Conservation (phyloP, 768 basidiomycete species). For the Leccinum ochraceum region DNA sequence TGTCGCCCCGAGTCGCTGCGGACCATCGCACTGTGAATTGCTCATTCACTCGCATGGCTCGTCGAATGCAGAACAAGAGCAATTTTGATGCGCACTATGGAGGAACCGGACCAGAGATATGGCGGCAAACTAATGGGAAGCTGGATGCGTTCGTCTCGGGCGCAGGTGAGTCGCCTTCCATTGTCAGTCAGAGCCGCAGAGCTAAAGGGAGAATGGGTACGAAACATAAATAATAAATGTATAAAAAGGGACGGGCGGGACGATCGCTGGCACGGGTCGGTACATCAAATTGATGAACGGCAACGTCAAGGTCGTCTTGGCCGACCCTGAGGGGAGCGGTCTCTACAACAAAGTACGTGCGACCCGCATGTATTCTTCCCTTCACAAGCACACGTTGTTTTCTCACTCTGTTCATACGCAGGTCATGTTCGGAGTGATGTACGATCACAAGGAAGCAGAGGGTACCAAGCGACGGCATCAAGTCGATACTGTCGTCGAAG, state of each 20-base stretch:
- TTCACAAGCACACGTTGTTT: background rate
- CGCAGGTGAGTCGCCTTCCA: slow-evolving; percentile 54
- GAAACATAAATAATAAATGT: background rate
- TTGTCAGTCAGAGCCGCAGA: background rate
- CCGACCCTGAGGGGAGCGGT: slow-evolving; percentile 94
- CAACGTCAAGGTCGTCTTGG: slow-evolving; percentile 66
- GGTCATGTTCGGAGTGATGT: slow-evolving; percentile 95
- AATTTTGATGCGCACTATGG: slow-evolving; percentile 88
- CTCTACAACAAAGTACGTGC: slow-evolving; percentile 82
- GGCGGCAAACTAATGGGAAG: slow-evolving; percentile 84
- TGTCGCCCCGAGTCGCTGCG: background rate
- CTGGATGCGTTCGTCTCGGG: slow-evolving; percentile 88
- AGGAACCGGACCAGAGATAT: slow-evolving; percentile 94
- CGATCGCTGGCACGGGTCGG: slow-evolving; percentile 80
- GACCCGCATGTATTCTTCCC: background rate
- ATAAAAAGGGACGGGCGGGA: slow-evolving; percentile 86
- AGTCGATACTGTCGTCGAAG: slow-evolving; percentile 95
- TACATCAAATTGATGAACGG: slow-evolving; percentile 78
- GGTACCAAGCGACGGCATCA: slow-evolving; percentile 92
- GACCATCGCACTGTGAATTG: background rate
- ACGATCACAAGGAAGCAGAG: slow-evolving; percentile 87
- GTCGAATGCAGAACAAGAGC: slow-evolving; percentile 59
- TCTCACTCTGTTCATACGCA: slow-evolving; percentile 24
- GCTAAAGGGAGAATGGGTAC: background rate
- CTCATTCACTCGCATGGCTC: background rate